A percentile compares a stretch with the other conserved stretches of the same genome.
Evolutionary conservation across 2,329 filamentous ascomycete genomes (phyloP).

Genomic region (Cladorrhinum sp.): DNA sequence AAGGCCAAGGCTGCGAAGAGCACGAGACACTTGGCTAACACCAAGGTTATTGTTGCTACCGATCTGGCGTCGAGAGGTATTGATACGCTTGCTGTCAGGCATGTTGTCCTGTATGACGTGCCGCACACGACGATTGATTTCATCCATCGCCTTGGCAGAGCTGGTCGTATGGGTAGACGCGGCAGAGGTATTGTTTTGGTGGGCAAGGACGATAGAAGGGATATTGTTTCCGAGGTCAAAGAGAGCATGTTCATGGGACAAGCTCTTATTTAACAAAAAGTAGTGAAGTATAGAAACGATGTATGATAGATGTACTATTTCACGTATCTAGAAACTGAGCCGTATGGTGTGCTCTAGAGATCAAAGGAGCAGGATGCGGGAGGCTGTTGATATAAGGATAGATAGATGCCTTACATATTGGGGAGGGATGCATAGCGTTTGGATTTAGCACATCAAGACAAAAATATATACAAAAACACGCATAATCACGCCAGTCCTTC

Average conservation of each 20-base stretch:
- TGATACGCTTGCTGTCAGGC: conserved; percentile 85
- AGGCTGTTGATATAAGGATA: too few relatives aligned
- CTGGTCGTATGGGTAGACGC: conserved; percentile 87
- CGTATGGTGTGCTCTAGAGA: too few relatives aligned
- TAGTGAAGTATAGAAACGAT: neutral
- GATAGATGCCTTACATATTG: too few relatives aligned
- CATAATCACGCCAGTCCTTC: too few relatives aligned
- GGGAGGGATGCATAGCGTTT: too few relatives aligned
- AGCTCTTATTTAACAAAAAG: conserved; percentile 60
- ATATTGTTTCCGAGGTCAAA: conserved; percentile 87
- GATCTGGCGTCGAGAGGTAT: conserved; percentile 91
- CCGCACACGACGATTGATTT: conserved; percentile 97
- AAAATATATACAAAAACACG: too few relatives aligned
- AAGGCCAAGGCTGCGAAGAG: conserved; percentile 9
- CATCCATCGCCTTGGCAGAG: conserved; percentile 89
- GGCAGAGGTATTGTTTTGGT: conserved; percentile 88
- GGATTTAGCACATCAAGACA: too few relatives aligned
- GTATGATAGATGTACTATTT: neutral
- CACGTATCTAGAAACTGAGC: neutral
- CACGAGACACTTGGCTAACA: conserved; percentile 58
- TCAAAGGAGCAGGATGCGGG: too few relatives aligned
- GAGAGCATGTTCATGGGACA: conserved; percentile 84
- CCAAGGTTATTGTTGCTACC: conserved; percentile 89
- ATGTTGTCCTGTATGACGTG: conserved; percentile 95
- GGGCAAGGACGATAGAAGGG: conserved; percentile 82